Percentiles rank a stretch among this genome's conserved stretches.
phyloP scores from a whole-genome alignment of 208 protist species.

The Wallacemonas sp. region DNA sequence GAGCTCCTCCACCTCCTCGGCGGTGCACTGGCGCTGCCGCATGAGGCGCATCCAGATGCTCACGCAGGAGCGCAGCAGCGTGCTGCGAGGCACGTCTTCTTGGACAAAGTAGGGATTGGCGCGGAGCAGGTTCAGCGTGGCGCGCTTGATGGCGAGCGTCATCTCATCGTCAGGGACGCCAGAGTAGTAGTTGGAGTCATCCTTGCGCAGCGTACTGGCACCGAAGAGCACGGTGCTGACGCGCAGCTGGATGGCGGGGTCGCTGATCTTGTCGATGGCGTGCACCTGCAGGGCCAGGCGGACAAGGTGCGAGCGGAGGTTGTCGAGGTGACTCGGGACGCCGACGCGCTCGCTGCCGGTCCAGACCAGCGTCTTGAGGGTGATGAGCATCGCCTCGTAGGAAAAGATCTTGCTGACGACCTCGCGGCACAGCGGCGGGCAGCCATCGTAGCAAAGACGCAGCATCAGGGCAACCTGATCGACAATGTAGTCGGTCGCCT shows the following conservation, averaged over 20 bases:
- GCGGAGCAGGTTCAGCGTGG: constrained; percentile 46
- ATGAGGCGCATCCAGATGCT: constrained; percentile 53
- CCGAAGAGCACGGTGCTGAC: constrained; percentile 68
- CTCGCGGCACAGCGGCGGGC: constrained; percentile 44
- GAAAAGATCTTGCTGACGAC: constrained; percentile 49
- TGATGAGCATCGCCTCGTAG: constrained; percentile 38
- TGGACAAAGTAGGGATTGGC: constrained; percentile 71
- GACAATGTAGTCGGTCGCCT: constrained; percentile 38
- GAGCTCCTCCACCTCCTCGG: constrained; percentile 42
- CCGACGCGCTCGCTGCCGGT: constrained; percentile 47
- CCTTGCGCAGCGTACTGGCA: constrained; percentile 56
- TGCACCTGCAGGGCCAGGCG: constrained; percentile 64
- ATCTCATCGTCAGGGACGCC: constrained; percentile 57
- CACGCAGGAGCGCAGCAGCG: constrained; percentile 47
- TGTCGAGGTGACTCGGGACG: constrained; percentile 31
- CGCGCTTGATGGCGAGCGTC: constrained; percentile 44
- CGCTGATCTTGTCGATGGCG: constrained; percentile 42
- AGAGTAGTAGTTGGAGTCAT: constrained; percentile 31
- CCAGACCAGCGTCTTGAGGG: constrained; percentile 45
- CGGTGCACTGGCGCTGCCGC: constrained; percentile 54
- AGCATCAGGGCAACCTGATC: constrained; percentile 62
- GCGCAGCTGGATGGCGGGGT: constrained; percentile 58
- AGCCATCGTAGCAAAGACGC: constrained; percentile 65
- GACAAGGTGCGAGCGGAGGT: constrained; percentile 54
- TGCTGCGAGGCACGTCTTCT: constrained; percentile 43